These are phyloP conservation scores for Aspergillus pseudoviridinutans DNA, from an alignment of 2,329 filamentous ascomycete genomes.

Conservation along the genomic window DNA sequence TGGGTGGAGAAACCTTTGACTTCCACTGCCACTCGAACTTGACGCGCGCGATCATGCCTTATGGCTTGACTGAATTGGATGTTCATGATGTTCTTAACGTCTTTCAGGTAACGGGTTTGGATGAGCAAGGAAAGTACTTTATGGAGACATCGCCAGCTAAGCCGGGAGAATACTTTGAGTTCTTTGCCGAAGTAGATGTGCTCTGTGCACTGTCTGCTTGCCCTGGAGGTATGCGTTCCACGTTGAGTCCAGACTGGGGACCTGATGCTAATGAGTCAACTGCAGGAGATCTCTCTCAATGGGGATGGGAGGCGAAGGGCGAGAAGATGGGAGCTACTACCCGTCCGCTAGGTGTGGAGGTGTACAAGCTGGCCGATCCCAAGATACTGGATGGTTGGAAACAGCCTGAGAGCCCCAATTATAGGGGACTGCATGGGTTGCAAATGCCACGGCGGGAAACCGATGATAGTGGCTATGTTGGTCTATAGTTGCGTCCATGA, in stretches of 20 bases:
- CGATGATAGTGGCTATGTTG: constrained; percentile 23
- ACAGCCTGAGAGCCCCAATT: constrained; percentile 56
- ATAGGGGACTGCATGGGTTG: constrained; percentile 65
- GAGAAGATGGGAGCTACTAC: constrained; percentile 63
- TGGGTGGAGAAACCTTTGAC: constrained; percentile 68
- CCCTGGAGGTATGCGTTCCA: constrained; percentile 55
- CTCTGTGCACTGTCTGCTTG: constrained; percentile 66
- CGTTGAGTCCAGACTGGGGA: background rate
- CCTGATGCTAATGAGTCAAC: constrained; percentile 11
- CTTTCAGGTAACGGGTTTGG: constrained; percentile 78
- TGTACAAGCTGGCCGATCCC: constrained; percentile 60
- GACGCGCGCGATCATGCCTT: constrained; percentile 65
- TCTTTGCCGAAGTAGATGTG: constrained; percentile 75
- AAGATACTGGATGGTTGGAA: constrained; percentile 60
- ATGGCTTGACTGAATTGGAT: constrained; percentile 66
- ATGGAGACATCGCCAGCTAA: constrained; percentile 56
- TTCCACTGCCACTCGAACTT: constrained; percentile 84
- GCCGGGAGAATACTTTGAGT: constrained; percentile 60
- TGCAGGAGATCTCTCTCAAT: constrained; percentile 67
- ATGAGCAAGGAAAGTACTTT: constrained; percentile 69
- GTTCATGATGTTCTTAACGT: constrained; percentile 84
- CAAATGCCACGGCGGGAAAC: constrained; percentile 40
- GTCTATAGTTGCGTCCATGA: constrained; percentile 14
- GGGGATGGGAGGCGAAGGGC: constrained; percentile 67
- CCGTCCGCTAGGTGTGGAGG: constrained; percentile 70